A percentile compares a stretch with the other conserved stretches of the same genome.
Evolutionary conservation across 2,329 filamentous ascomycete species (phyloP).

Genomic region (Herpotrichia juniperi): DNA sequence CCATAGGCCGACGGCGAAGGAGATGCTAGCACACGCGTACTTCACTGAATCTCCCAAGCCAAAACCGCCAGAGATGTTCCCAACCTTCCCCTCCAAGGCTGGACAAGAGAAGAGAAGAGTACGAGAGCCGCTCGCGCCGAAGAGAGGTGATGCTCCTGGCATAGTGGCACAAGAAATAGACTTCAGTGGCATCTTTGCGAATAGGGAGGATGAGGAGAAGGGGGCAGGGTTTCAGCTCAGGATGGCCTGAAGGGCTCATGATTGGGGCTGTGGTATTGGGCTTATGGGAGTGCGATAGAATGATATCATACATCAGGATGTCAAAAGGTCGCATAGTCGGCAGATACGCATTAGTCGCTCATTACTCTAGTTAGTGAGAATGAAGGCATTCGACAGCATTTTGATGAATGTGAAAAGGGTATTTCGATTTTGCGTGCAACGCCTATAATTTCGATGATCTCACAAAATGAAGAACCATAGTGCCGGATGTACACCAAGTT

Average conservation of each 20-base stretch:
- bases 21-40: constrained; percentile 81
- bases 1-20: constrained; percentile 70
- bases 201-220: constrained; percentile 53
- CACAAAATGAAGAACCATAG: not conserved
- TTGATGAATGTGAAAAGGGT: not conserved
- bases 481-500: not conserved
- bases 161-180: constrained; percentile 53
- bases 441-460: not conserved
- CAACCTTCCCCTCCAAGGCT: constrained; percentile 94
- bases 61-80: constrained; percentile 91
- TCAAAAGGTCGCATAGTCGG: too few species aligned
- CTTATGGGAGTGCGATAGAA: too few species aligned
- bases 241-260: constrained; percentile 26
- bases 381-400: not conserved
- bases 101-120: constrained; percentile 82
- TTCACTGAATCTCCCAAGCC: constrained; percentile 89
- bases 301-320: too few species aligned
- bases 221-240: constrained; percentile 54
- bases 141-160: constrained; percentile 69
- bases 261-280: too few species aligned
- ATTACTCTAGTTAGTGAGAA: not conserved
- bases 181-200: constrained; percentile 58
- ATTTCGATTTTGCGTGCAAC: not conserved
- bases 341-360: too few species aligned
- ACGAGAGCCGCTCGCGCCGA: constrained; percentile 80